Conservation (phyloP, 2,329 filamentous ascomycete genomes). For the Colletotrichum sojae region DNA sequence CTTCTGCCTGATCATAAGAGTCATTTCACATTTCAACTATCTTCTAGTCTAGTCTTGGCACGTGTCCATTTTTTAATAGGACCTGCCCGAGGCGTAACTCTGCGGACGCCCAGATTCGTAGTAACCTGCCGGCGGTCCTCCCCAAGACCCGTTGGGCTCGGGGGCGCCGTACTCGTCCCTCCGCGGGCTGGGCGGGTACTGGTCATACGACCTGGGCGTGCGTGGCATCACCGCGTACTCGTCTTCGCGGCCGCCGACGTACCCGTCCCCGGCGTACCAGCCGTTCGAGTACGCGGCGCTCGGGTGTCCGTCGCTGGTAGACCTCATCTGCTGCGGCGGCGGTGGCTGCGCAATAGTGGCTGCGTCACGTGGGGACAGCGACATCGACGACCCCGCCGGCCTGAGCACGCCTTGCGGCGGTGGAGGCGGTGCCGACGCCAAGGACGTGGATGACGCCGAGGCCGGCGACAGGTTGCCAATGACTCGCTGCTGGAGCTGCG, state of each 20-base stretch:
- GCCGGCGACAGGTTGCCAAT: neutral
- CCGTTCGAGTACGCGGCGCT: slow-evolving; percentile 12
- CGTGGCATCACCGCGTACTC: slow-evolving; percentile 31
- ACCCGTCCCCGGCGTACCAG: slow-evolving; percentile 31
- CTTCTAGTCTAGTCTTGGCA: neutral
- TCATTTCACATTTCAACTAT: no score
- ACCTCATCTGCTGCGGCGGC: slow-evolving; percentile 29
- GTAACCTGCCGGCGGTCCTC: neutral
- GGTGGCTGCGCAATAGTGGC: neutral
- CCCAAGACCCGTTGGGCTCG: slow-evolving; percentile 1
- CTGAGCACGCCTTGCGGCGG: slow-evolving; percentile 18
- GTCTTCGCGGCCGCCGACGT: slow-evolving; percentile 10
- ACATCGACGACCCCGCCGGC: slow-evolving; percentile 28
- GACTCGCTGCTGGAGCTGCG: neutral
- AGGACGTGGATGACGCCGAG: neutral
- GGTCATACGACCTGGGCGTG: slow-evolving; percentile 21
- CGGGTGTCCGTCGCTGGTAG: slow-evolving; percentile 30
- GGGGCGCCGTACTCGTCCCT: slow-evolving; percentile 17
- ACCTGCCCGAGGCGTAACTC: slow-evolving; percentile 34
- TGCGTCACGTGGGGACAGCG: slow-evolving; percentile 16
- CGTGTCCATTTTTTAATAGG: slow-evolving; percentile 11
- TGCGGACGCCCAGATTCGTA: slow-evolving; percentile 25
- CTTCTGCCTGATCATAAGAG: no score
- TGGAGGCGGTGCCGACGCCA: neutral
- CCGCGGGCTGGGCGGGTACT: slow-evolving; percentile 24